Percentiles rank a stretch among this genome's conserved stretches.
Evolutionary conservation across 148 eudicot species (phyloP).

Genomic region (Dianthus caryophyllus): DNA sequence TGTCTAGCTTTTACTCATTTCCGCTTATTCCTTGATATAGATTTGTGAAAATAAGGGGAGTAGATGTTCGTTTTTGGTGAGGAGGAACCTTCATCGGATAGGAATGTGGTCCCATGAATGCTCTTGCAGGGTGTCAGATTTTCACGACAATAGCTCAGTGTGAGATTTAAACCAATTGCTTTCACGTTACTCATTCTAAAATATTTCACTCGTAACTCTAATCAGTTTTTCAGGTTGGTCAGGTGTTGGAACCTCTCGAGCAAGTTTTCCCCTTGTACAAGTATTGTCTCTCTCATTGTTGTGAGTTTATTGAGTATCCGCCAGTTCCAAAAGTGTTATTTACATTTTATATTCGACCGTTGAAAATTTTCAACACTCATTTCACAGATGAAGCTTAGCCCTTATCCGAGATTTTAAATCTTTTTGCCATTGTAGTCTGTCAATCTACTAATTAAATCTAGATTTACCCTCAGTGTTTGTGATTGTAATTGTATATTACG

Average conservation of each 20-base stretch:
- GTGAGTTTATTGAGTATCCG: constrained; percentile 1
- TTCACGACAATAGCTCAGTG: constrained; percentile 30
- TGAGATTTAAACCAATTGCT: constrained; percentile 15
- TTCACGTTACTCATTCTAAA: not conserved
- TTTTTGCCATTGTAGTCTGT: too few relatives aligned
- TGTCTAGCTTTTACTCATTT: constrained; percentile 7
- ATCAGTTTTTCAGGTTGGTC: constrained; percentile 38
- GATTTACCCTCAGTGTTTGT: too few relatives aligned
- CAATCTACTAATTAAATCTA: too few relatives aligned
- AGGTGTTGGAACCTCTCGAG: constrained; percentile 66
- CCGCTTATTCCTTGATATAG: constrained; percentile 25
- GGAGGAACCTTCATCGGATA: constrained; percentile 46
- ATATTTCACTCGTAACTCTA: not conserved
- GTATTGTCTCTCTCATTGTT: constrained; percentile 32
- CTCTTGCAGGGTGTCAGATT: constrained; percentile 37
- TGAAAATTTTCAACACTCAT: not conserved
- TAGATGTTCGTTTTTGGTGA: constrained; percentile 59
- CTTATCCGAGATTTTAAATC: not conserved
- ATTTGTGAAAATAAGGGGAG: constrained; percentile 46
- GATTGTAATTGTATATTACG: too few relatives aligned
- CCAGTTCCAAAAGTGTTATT: not conserved
- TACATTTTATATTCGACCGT: not conserved
- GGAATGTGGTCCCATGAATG: constrained; percentile 90
- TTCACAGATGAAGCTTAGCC: not conserved
- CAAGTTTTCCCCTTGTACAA: constrained; percentile 60